These are phyloP conservation scores for Salix udensis DNA, from an alignment of 345 rosid genomes.

Conservation along the genomic window DNA sequence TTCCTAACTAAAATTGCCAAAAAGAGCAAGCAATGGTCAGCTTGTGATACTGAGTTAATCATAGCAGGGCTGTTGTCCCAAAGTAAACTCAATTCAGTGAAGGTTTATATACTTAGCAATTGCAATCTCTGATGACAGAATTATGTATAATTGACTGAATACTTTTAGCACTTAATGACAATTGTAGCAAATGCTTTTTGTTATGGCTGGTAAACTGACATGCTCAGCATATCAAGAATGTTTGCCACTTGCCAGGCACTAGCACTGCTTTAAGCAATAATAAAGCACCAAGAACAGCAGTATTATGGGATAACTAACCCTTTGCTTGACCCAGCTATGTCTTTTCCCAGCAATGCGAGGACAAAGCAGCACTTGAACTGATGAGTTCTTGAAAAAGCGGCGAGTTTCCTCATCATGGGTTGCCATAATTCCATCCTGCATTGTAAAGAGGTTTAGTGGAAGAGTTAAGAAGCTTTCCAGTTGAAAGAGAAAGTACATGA, in stretches of 20 bases:
- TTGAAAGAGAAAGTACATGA: background rate
- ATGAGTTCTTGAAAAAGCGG: slow-evolving; percentile 82
- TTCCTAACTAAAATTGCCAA: background rate
- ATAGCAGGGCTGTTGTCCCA: background rate
- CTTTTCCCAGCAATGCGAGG: slow-evolving; percentile 90
- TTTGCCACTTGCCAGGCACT: background rate
- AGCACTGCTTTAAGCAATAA: background rate
- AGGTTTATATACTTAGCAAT: background rate
- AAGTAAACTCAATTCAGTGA: too few species aligned
- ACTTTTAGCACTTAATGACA: background rate
- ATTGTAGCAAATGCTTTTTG: background rate
- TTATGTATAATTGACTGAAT: background rate
- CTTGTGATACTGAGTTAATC: background rate
- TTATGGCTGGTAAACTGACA: background rate
- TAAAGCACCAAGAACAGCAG: background rate
- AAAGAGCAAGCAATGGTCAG: background rate
- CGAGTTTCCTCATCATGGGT: slow-evolving; percentile 99
- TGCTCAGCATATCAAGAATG: background rate
- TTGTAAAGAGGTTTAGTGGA: background rate
- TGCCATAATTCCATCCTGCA: slow-evolving; percentile 88
- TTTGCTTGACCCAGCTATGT: slow-evolving; percentile 89
- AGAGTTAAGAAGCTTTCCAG: background rate
- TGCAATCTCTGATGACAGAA: background rate
- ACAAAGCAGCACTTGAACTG: slow-evolving; percentile 88
- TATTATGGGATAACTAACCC: slow-evolving; percentile 36